Percentiles rank a stretch among this genome's conserved stretches.
phyloP scores from a whole-genome alignment of 2,329 filamentous ascomycete species.

The Juglanconis sp. region DNA sequence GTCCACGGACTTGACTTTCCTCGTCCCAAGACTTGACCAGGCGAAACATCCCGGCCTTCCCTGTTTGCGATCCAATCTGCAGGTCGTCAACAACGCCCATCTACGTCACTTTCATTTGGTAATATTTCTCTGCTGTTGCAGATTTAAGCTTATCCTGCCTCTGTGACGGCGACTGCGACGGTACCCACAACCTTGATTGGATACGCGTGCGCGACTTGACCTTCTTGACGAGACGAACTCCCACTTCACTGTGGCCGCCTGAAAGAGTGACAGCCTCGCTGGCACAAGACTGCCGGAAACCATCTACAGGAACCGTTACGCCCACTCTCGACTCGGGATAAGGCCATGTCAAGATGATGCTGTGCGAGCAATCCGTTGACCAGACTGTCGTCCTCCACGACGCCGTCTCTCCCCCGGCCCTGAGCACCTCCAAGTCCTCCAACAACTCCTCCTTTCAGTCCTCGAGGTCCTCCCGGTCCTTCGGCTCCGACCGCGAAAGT shows the following conservation, averaged over 20 bases:
- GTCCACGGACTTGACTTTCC: too few species aligned
- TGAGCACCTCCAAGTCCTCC: slow-evolving; percentile 81
- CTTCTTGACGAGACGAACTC: neutral
- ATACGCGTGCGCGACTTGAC: neutral
- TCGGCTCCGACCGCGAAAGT: slow-evolving; percentile 65
- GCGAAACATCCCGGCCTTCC: neutral
- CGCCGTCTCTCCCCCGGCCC: slow-evolving; percentile 71
- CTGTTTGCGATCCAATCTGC: neutral
- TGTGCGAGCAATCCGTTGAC: slow-evolving; percentile 35
- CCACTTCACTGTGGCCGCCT: too few species aligned
- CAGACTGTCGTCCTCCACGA: slow-evolving; percentile 36
- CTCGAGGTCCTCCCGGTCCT: slow-evolving; percentile 60
- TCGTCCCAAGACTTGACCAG: too few species aligned
- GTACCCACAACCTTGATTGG: neutral
- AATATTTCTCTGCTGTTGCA: neutral
- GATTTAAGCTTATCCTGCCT: neutral
- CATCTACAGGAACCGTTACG: neutral
- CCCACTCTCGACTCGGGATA: neutral
- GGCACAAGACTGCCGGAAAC: neutral
- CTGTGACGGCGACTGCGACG: neutral
- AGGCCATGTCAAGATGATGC: slow-evolving; percentile 34
- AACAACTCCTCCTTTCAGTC: slow-evolving; percentile 88
- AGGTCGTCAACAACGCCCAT: too few species aligned
- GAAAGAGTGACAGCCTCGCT: neutral
- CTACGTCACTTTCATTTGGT: too few species aligned